Base-by-base conservation (phyloP, 2,329 filamentous ascomycete genomes). In the Orbilia ellipsospora region DNA sequence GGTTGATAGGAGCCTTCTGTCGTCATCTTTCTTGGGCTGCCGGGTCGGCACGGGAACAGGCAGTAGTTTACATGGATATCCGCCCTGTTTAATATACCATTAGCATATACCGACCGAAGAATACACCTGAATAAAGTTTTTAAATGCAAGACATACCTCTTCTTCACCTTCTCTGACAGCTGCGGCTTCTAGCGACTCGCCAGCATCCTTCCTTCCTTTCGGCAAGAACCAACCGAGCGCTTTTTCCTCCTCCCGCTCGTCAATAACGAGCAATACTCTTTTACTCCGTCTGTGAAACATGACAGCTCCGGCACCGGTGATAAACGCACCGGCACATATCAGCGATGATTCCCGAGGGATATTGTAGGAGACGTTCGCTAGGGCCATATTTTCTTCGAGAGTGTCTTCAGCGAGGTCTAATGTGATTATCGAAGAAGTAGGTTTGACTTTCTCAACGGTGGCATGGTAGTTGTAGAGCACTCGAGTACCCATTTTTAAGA, bases 141-240 rank as follows among this genome's bases (percentile, higher is more conserved):
- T 1, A 40, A 59, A 13, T 36, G 44, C 12, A 12, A 59, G 18
- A 56, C 68, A 55, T 74, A 74, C 70, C 61, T 77, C 75, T 74
- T 77, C 75, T 54, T 73, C 64, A 20, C 69, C 75, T 40, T 77
- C 75, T 6, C 75, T 48, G 4, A 74, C 31, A 12, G 69, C 75
- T 1, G 68, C 48, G 8, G 62, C 52, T 28, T 72, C 62, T 23
- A 77, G 50, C 1, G 50, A 64, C 26, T 77, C 75, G 18, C 75
- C 75, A 40, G 68, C 50, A 16, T 77, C 75, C 50, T 60, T 60
- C 18, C 75, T 60, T 31, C 75, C 75, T 16, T 73, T 73, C 3
- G 75, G 75, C 6, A 77, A 23, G n/a, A 77, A 74, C 63, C 69
- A 74, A 4, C 57, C 69, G 16, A 70, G 54, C 2, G 16, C 2